Evolutionary conservation across 805 yeast species (phyloP).

Genomic region (Priceomyces medius): DNA sequence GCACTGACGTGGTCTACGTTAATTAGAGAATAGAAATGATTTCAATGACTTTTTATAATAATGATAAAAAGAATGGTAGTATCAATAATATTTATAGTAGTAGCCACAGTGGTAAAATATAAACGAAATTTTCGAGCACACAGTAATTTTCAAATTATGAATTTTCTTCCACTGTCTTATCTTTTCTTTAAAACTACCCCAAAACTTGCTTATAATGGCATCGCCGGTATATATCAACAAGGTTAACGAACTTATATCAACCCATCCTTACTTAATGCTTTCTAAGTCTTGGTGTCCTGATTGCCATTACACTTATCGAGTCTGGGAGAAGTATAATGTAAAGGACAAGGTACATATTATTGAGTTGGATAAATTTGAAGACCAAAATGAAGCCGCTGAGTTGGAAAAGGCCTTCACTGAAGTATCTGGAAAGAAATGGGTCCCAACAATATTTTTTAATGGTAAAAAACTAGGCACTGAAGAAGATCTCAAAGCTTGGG

Average conservation of each 20-base stretch:
- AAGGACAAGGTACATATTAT: slow-evolving; percentile 50
- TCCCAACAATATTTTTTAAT: slow-evolving; percentile 64
- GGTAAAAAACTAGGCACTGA: slow-evolving; percentile 63
- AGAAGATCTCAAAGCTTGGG: slow-evolving; percentile 41
- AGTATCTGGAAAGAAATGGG: slow-evolving; percentile 62
- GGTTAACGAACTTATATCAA: slow-evolving; percentile 48
- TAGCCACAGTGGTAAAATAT: no score
- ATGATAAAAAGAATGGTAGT: no score
- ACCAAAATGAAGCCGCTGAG: slow-evolving; percentile 48
- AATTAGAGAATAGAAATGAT: no score
- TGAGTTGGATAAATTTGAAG: slow-evolving; percentile 56
- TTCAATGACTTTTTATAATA: no score
- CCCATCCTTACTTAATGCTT: slow-evolving; percentile 53
- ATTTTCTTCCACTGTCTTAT: no score
- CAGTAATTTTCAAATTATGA: no score
- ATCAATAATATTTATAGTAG: no score
- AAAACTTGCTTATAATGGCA: no score
- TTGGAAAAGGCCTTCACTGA: slow-evolving; percentile 57
- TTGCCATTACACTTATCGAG: slow-evolving; percentile 59
- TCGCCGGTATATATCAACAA: slow-evolving; percentile 22
- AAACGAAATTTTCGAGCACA: no score
- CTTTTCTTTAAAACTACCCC: no score
- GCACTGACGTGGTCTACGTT: no score
- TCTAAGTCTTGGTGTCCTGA: slow-evolving; percentile 81
- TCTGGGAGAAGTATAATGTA: slow-evolving; percentile 56